Evolutionary conservation across 1,139 yeast genomes (phyloP).

Genomic region (Debaryomycetaceae sp.): DNA sequence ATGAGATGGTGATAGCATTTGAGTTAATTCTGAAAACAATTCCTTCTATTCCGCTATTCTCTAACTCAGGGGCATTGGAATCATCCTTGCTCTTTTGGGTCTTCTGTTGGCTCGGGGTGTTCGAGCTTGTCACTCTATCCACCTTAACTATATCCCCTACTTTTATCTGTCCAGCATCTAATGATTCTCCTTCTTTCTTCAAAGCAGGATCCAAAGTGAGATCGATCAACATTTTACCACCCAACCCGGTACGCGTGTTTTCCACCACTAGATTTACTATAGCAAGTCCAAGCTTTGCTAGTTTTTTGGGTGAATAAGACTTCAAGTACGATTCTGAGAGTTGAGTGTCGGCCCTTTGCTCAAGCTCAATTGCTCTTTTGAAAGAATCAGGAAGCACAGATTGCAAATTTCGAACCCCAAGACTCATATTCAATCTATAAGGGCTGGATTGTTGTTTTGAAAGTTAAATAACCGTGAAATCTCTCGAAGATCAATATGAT

Average conservation of each 20-base stretch:
- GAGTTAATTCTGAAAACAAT: constrained; percentile 54
- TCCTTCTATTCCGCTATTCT: constrained; percentile 46
- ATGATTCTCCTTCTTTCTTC: constrained; percentile 21
- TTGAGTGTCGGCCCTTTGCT: constrained; percentile 57
- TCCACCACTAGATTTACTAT: constrained; percentile 59
- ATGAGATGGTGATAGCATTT: constrained; percentile 47
- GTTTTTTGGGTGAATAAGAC: constrained; percentile 56
- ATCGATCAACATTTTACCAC: constrained; percentile 72
- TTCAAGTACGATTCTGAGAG: constrained; percentile 49
- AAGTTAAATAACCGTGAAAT: neutral
- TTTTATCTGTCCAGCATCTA: constrained; percentile 55
- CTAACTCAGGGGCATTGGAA: constrained; percentile 16
- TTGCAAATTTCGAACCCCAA: neutral
- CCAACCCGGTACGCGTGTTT: constrained; percentile 71
- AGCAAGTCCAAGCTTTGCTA: constrained; percentile 73
- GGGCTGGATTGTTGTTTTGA: too few species aligned
- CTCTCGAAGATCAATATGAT: neutral
- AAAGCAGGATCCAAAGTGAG: constrained; percentile 60
- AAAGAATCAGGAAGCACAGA: constrained; percentile 39
- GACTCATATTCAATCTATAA: neutral
- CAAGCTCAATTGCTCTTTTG: constrained; percentile 51
- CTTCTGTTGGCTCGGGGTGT: constrained; percentile 10
- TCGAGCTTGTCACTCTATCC: constrained; percentile 28
- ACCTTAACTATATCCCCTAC: constrained; percentile 76
- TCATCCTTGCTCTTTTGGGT: constrained; percentile 21